Evolutionary conservation across 1,139 yeast species (phyloP).

Genomic region (Kodamaea suecica): DNA sequence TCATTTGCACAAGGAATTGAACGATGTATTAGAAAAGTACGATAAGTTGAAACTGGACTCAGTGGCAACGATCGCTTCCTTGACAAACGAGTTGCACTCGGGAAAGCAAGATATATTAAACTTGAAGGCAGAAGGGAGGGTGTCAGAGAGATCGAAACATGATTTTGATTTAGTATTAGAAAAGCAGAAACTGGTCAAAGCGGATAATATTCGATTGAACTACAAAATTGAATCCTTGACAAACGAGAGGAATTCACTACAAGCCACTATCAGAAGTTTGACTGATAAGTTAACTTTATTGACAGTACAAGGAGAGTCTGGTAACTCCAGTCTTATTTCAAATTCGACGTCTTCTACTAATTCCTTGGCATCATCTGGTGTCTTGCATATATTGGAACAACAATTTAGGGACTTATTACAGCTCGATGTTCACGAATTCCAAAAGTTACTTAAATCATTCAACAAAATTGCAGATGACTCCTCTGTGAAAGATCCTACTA

Average conservation of each 20-base stretch:
- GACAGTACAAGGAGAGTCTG: conserved; percentile 18
- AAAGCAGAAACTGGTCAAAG: conserved; percentile 45
- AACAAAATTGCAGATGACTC: conserved; percentile 56
- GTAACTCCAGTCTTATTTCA: conserved; percentile 1
- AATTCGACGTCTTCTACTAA: conserved; percentile 8
- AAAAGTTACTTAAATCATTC: conserved; percentile 45
- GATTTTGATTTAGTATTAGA: conserved; percentile 45
- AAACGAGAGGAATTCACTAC: conserved; percentile 36
- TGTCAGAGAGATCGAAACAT: conserved; percentile 30
- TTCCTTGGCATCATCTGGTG: conserved; percentile 5
- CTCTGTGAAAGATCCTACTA: conserved; percentile 55
- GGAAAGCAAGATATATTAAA: conserved; percentile 27
- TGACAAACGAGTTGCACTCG: conserved; percentile 28
- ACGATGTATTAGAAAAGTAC: conserved; percentile 22
- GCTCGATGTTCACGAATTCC: conserved; percentile 38
- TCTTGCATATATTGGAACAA: conserved; percentile 26
- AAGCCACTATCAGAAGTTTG: conserved; percentile 29
- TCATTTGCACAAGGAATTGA: conserved; percentile 21
- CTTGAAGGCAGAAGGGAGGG: conserved; percentile 21
- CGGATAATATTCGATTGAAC: conserved; percentile 48
- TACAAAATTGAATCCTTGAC: conserved; percentile 39
- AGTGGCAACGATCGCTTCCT: conserved; percentile 24
- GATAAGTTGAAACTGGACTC: conserved; percentile 25
- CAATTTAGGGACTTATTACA: conserved; percentile 39
- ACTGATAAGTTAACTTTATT: conserved; percentile 28